phyloP scores from a whole-genome alignment of 805 yeast genomes.

The Lachancea quebecensis region DNA sequence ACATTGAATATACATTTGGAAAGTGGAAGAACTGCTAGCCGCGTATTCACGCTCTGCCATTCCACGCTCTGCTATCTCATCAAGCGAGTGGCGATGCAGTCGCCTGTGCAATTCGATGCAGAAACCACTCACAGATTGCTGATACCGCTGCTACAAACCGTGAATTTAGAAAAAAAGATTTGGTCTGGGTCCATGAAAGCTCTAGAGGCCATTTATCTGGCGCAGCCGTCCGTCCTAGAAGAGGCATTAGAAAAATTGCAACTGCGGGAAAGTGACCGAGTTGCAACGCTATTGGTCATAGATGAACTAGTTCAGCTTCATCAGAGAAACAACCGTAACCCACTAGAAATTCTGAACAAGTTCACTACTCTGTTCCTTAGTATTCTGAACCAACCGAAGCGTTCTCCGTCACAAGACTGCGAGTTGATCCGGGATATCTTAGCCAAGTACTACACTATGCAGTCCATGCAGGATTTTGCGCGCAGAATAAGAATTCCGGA shows the following conservation, averaged over 20 bases:
- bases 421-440: constrained; percentile 25
- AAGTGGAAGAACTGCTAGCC: neutral
- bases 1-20: constrained; percentile 4
- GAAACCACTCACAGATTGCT: constrained; percentile 3
- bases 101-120: constrained; percentile 15
- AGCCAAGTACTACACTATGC: constrained; percentile 16
- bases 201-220: constrained; percentile 27
- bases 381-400: constrained; percentile 26
- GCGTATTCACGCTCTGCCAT: constrained; percentile 17
- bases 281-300: constrained; percentile 15
- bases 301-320: constrained; percentile 25
- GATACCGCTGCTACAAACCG: constrained; percentile 4
- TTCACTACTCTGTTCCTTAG: constrained; percentile 31
- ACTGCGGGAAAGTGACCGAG: constrained; percentile 1
- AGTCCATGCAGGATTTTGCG: constrained; percentile 8
- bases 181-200: constrained; percentile 29
- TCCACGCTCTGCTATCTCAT: constrained; percentile 40
- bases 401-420: constrained; percentile 16
- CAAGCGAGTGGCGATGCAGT: constrained; percentile 37
- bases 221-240: constrained; percentile 16
- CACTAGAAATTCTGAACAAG: constrained; percentile 26
- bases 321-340: constrained; percentile 25
- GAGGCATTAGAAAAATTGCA: constrained; percentile 7
- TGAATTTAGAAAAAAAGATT: constrained; percentile 18
- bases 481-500: constrained; percentile 3